phyloP scores from a whole-genome alignment of 345 rosid species.

The Eucalyptus fibrosa region DNA sequence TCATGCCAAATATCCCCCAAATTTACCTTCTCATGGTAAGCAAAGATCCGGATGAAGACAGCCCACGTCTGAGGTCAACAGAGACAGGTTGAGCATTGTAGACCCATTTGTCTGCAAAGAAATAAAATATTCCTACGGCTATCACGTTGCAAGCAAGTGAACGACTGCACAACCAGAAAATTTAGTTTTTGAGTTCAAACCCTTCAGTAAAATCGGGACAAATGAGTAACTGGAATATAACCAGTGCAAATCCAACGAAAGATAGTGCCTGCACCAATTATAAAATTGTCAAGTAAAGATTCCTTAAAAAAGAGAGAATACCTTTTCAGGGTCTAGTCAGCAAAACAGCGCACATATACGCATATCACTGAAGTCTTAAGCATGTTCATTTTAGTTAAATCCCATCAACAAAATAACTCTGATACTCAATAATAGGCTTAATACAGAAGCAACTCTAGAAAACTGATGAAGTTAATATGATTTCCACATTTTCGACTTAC shows the following conservation, averaged over 20 bases:
- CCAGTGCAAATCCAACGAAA: conserved; percentile 42
- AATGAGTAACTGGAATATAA: conserved; percentile 66
- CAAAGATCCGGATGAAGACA: conserved; percentile 64
- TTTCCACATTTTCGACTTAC: neutral
- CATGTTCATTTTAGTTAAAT: neutral
- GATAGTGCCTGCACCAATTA: conserved; percentile 43
- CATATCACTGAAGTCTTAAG: neutral
- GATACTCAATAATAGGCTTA: neutral
- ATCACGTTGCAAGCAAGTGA: neutral
- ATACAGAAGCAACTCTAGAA: neutral
- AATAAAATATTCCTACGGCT: neutral
- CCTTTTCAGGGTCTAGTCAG: neutral
- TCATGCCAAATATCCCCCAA: neutral
- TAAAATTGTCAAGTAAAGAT: neutral
- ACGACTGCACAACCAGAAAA: neutral
- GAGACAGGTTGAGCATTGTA: conserved; percentile 82
- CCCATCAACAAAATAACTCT: neutral
- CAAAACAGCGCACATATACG: neutral
- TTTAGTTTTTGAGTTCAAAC: conserved; percentile 12
- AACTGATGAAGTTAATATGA: neutral
- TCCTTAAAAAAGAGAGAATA: neutral
- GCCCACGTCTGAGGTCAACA: conserved; percentile 91
- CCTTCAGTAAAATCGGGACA: conserved; percentile 71
- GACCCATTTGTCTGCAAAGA: conserved; percentile 51
- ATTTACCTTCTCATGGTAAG: conserved; percentile 75